Conservation (phyloP, 2,329 filamentous ascomycete genomes). For the Blastomyces silverae region DNA sequence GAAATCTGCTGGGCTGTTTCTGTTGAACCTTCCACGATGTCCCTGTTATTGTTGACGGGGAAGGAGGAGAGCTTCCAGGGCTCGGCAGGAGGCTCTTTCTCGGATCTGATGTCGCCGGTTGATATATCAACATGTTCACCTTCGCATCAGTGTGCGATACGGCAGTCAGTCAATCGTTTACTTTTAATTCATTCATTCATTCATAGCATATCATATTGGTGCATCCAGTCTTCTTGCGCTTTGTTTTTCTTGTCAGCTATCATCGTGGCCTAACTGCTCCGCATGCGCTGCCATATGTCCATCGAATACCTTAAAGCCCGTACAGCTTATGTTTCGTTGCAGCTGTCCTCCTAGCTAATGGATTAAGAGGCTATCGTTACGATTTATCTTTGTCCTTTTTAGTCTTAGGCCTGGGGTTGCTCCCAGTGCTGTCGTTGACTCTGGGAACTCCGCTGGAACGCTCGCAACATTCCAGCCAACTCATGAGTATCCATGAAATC, state of each 20-base stretch:
- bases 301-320: not conserved
- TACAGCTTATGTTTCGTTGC: not conserved
- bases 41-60: not conserved
- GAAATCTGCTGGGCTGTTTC: not conserved
- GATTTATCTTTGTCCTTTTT: not conserved
- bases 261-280: not conserved
- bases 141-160: not conserved
- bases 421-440: not conserved
- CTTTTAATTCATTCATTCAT: not conserved
- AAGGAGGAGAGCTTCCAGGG: not conserved
- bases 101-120: not conserved
- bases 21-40: not conserved
- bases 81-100: conserved; percentile 2
- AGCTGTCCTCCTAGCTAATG: not conserved
- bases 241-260: not conserved
- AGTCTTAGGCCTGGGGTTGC: not conserved
- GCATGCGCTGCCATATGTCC: not conserved
- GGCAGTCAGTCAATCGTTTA: not conserved
- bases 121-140: not conserved
- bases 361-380: not conserved
- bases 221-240: not conserved
- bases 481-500: not conserved
- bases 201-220: not conserved
- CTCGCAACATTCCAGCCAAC: not conserved
- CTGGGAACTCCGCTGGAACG: conserved; percentile 12